Base-by-base conservation (phyloP, 768 basidiomycete species). In the Leccinum longicurvipes region DNA sequence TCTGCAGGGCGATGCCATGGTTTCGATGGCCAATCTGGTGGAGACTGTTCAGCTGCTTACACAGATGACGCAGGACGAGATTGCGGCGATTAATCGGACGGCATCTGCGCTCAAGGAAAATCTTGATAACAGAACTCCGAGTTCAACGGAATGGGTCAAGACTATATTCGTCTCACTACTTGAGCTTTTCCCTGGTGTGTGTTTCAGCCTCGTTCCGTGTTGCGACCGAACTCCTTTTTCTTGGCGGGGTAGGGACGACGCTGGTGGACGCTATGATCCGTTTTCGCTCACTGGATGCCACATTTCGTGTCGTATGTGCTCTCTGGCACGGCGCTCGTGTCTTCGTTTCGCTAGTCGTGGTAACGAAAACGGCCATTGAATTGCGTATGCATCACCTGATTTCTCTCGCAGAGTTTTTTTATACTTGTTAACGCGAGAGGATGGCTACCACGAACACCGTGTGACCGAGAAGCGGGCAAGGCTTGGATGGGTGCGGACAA, bases 61-160 rank as follows among this genome's bases (percentile, higher is more conserved):
- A 1, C 61, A 64, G 29, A 73, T 71, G 10, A 73, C 80, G 3
- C 74, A 72, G 21, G 54, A 60, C 15, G 80, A 82, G 58, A 66
- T 85, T 34, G 70, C 74, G 51, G 74, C 73, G 54, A 77, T 85
- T 52, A 81, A 79, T 47, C 72, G 65, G 19, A 79, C 83, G 21
- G 73, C 77, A 3, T 60, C 57, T 45, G 57, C 59, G 3, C 54
- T 72, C 24, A 71, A 61, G 32, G 62, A 67, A 36, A 58, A 55
- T 27, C 67, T 80, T 42, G 56, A 51, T 39, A 57, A 52, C 47
- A 62, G 53, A 44, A 56, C 53, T 15, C 50, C 58, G 5, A 19
- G 53, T 50, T 52, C 51, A 21, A 41, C 39, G 24, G 61, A 67
- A 24, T 69, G 69, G 69, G n/a, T 59, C 12, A 67, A 55, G 47